Evolutionary conservation across 768 basidiomycete genomes (phyloP).

Genomic region (Symmetrospora coprosmae): DNA sequence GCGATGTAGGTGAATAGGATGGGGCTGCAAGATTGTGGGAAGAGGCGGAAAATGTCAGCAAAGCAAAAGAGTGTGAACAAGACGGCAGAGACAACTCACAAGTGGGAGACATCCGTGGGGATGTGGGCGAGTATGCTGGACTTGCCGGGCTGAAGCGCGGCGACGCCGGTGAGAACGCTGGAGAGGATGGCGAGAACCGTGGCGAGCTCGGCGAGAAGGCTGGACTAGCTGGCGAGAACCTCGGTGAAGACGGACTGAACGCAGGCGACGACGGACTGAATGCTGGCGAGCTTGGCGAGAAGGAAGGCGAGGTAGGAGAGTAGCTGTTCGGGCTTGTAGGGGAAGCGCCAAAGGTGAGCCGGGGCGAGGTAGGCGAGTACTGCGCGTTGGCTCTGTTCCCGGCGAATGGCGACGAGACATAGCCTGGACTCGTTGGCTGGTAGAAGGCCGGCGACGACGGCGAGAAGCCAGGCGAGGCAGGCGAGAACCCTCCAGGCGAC

Average conservation of each 20-base stretch:
- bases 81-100: conserved; percentile 7
- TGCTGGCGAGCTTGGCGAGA: conserved; percentile 54
- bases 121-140: conserved; percentile 44
- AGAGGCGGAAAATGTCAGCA: background rate
- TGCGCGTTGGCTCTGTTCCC: conserved; percentile 38
- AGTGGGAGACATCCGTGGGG: conserved; percentile 38
- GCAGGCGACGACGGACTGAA: conserved; percentile 80
- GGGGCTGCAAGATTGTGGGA: conserved; percentile 29
- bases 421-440: conserved; percentile 55
- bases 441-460: conserved; percentile 35
- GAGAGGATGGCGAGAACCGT: conserved; percentile 70
- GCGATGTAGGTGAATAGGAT: conserved; percentile 76
- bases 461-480: conserved; percentile 32
- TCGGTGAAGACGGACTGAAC: conserved; percentile 42
- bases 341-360: conserved; percentile 35
- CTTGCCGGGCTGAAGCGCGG: conserved; percentile 42
- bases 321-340: conserved; percentile 36
- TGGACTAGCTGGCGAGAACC: conserved; percentile 24
- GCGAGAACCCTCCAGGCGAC: conserved; percentile 46
- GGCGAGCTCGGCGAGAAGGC: conserved; percentile 37
- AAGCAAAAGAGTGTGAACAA: conserved; percentile 12
- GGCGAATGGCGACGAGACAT: conserved; percentile 68
- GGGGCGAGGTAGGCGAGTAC: conserved; percentile 39
- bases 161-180: conserved; percentile 32
- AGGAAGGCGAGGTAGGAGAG: conserved; percentile 30